phyloP scores from a whole-genome alignment of 2,329 filamentous ascomycete species.

The Neopestalotiopsis sp. region DNA sequence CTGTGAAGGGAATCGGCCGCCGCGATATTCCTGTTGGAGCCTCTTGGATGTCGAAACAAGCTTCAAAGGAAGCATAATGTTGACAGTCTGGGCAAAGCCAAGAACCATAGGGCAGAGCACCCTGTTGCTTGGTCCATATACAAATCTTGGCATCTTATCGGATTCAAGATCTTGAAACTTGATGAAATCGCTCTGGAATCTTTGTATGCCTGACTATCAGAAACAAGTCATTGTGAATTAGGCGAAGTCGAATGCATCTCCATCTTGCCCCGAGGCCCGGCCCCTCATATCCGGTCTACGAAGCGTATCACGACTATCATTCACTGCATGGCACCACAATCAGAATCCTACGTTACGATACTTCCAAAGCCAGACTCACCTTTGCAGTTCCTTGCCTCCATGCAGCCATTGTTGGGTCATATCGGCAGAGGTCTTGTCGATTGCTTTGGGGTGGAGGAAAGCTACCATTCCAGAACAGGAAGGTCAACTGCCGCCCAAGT shows the following conservation, averaged over 20 bases:
- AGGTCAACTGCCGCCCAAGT: not conserved
- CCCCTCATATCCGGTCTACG: not conserved
- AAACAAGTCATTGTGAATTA: not conserved
- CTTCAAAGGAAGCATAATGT: not conserved
- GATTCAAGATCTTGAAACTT: not conserved
- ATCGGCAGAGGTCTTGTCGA: not conserved
- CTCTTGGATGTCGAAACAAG: conserved; percentile 1
- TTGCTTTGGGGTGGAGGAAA: not conserved
- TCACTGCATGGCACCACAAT: not conserved
- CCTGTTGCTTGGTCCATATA: not conserved
- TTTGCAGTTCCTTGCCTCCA: not conserved
- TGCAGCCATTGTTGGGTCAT: not conserved
- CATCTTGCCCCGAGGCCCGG: not conserved
- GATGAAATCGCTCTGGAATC: not conserved
- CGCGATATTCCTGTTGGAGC: not conserved
- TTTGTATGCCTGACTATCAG: not conserved
- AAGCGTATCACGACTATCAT: not conserved
- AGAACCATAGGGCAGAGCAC: not conserved
- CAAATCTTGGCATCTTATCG: not conserved
- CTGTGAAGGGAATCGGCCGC: not conserved
- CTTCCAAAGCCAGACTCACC: not conserved
- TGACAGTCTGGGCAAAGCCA: not conserved
- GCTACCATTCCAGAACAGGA: not conserved
- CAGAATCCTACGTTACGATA: not conserved
- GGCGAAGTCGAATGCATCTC: not conserved